phyloP scores from a whole-genome alignment of 1,284 basidiomycete species.

The Ustilago vetiveriae region DNA sequence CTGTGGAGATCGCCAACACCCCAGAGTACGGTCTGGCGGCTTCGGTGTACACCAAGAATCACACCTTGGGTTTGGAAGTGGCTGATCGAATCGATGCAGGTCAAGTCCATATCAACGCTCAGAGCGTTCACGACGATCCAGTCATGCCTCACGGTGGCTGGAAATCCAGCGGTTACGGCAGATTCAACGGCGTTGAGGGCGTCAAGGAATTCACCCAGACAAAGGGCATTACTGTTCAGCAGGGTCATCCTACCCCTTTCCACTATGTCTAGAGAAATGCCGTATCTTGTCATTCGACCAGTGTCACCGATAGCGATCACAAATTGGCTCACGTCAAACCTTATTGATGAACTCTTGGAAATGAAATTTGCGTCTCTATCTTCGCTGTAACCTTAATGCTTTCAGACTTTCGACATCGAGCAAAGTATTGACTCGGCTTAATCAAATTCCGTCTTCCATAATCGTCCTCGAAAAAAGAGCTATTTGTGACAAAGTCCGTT shows the following conservation, averaged over 20 bases:
- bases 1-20: slow-evolving; percentile 71
- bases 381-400: no score
- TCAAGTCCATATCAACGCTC: slow-evolving; percentile 61
- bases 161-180: slow-evolving; percentile 70
- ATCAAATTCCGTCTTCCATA: no score
- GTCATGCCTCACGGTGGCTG: slow-evolving; percentile 74
- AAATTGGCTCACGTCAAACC: no score
- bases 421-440: no score
- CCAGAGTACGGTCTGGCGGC: slow-evolving; percentile 73
- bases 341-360: no score
- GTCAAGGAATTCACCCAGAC: slow-evolving; percentile 84
- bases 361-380: no score
- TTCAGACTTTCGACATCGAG: no score
- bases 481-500: no score
- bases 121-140: slow-evolving; percentile 47
- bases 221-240: slow-evolving; percentile 78
- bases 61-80: slow-evolving; percentile 70
- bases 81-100: slow-evolving; percentile 70
- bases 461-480: no score
- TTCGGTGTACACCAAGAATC: slow-evolving; percentile 72
- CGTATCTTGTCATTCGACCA: no score
- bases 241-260: slow-evolving; percentile 30
- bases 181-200: slow-evolving; percentile 80
- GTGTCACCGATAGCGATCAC: no score
- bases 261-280: slow-evolving; percentile 13